Base-by-base conservation (phyloP, 352 stramenopile genomes). In the Phytophthora sp. region DNA sequence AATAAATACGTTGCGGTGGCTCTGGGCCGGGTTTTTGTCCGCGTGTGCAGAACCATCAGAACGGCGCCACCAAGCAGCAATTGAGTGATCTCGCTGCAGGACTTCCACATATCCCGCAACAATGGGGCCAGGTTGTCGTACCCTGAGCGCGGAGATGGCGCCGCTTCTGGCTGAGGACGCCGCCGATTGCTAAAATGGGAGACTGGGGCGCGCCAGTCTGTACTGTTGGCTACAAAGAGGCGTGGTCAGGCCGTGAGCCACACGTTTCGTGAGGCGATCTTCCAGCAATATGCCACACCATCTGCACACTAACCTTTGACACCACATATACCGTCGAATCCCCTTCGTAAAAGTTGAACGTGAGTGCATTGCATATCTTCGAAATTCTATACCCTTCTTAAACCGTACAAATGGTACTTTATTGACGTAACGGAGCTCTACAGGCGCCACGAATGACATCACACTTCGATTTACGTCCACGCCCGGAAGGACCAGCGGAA, bases 171-270 rank as follows among this genome's bases (percentile, higher is more conserved):
- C 42, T 23, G 21, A 59, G 16, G 6, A 60, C 21, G 18, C 24
- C 29, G 38, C 20, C 33, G 58, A 67, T 67, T 67, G 59, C 50
- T 67, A 46, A 62, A 26, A 50, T 5, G 20, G 38, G 11, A 30
- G 38, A 13, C 44, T 57, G 31, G 1, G 15, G 45, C 24, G 18
- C 29, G 33, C 33, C 33, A 39, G 33, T 16, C n/a, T n/a, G n/a
- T n/a, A n/a, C n/a, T n/a, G n/a, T 63, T 73, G 65, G 65, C 58
- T 57, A 63, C 65, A 73, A 60, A 73, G 59, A 69, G 59, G 66
- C 59, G 59, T 51, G 38, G 16, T 23, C 20, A 53, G n/a, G 44
- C 29, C 26, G 57, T 50, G 47, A 63, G 63, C 63, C 63, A 71
- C 62, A 70, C 62, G 24, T 70, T 70, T 65, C 9, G 24, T 5